Evolutionary conservation across 768 basidiomycete species (phyloP).

Genomic region (Agaricus bisporus): DNA sequence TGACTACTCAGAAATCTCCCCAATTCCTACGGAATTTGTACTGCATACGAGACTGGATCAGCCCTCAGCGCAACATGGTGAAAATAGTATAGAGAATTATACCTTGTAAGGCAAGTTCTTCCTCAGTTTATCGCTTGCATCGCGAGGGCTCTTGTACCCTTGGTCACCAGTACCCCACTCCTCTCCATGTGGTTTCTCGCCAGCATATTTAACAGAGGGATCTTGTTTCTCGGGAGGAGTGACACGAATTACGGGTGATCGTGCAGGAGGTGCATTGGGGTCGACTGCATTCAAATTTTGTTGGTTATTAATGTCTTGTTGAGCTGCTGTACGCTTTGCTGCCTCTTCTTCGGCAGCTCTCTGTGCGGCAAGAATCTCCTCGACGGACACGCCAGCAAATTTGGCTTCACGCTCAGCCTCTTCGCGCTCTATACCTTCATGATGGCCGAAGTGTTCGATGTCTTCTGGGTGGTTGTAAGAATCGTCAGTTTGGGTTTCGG

Average conservation of each 20-base stretch:
- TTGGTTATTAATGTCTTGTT: constrained; percentile 12
- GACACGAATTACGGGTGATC: constrained; percentile 50
- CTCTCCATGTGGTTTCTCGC: constrained; percentile 49
- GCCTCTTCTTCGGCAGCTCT: constrained; percentile 16
- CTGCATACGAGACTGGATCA: constrained; percentile 62
- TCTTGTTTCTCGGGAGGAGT: constrained; percentile 67
- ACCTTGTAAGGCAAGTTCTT: constrained; percentile 90
- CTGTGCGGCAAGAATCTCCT: constrained; percentile 46
- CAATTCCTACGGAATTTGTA: constrained; percentile 87
- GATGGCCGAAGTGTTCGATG: constrained; percentile 85
- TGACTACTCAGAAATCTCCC: constrained; percentile 66
- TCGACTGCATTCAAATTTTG: not conserved
- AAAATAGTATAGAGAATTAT: constrained; percentile 14
- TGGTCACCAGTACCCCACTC: constrained; percentile 70
- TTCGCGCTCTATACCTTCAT: constrained; percentile 75
- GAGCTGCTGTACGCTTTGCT: not conserved
- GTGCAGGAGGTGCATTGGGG: constrained; percentile 17
- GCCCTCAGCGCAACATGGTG: constrained; percentile 23
- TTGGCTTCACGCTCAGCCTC: constrained; percentile 83
- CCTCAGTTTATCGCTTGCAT: constrained; percentile 72
- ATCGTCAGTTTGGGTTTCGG: constrained; percentile 96
- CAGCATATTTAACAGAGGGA: constrained; percentile 54
- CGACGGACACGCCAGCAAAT: constrained; percentile 76
- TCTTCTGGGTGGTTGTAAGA: constrained; percentile 93
- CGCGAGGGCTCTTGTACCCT: constrained; percentile 69